Conservation (phyloP, 2,329 filamentous ascomycete genomes). For the Zasmidium citrigriseum region DNA sequence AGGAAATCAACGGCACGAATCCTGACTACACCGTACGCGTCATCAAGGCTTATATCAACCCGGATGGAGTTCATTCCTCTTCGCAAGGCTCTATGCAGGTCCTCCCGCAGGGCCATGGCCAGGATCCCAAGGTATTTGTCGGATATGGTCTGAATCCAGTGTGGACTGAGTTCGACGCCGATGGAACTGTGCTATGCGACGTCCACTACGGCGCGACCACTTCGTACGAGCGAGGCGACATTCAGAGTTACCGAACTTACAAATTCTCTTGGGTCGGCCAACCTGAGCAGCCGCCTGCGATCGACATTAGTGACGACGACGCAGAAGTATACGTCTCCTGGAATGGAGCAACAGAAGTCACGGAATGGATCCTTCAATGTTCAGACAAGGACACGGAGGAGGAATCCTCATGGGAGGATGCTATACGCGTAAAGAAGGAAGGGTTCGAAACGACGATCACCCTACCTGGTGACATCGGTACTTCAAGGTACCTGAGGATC, state of each 20-base stretch:
- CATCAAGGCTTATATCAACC: constrained; percentile 31
- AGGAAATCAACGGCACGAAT: constrained; percentile 29
- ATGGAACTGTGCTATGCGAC: constrained; percentile 55
- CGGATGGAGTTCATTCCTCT: constrained; percentile 41
- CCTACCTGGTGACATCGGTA: constrained; percentile 18
- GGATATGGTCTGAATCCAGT: constrained; percentile 52
- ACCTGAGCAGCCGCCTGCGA: constrained; percentile 34
- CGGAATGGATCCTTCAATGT: constrained; percentile 54
- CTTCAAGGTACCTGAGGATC: constrained; percentile 28
- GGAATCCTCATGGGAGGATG: constrained; percentile 26
- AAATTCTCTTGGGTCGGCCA: constrained; percentile 52
- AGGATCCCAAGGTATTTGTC: constrained; percentile 50
- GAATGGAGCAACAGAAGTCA: constrained; percentile 51
- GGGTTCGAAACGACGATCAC: constrained; percentile 45
- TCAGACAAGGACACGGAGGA: constrained; percentile 32
- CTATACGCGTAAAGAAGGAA: constrained; percentile 16
- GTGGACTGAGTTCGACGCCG: constrained; percentile 42
- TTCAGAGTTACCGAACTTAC: constrained; percentile 54
- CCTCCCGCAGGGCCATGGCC: constrained; percentile 48
- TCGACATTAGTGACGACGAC: constrained; percentile 32
- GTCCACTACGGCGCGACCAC: constrained; percentile 43
- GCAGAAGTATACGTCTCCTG: constrained; percentile 51
- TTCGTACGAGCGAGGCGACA: constrained; percentile 39
- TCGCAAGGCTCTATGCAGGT: constrained; percentile 55
- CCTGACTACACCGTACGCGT: constrained; percentile 33